phyloP scores from a whole-genome alignment of 495 filamentous ascomycete species.

The Aspergillus sclerotiicarbonarius region DNA sequence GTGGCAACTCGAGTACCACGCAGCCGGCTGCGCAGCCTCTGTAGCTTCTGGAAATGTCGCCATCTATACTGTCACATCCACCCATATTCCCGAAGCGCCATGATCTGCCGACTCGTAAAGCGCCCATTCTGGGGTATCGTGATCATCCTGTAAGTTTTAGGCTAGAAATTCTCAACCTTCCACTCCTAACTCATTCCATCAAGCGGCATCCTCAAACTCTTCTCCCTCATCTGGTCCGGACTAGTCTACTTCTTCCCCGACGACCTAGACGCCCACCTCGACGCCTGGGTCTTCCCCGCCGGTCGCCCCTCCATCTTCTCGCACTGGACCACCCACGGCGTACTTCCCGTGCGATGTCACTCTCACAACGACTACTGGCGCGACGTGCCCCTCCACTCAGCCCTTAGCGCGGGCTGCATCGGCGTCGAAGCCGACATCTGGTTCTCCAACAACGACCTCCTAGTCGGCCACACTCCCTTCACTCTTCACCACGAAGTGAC shows the following conservation, averaged over 20 bases:
- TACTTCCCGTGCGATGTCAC: constrained; percentile 60
- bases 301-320: constrained; percentile 42
- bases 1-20: neutral
- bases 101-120: neutral
- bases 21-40: neutral
- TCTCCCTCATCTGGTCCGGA: constrained; percentile 47
- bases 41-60: neutral
- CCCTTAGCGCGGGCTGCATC: constrained; percentile 60
- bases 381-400: constrained; percentile 62
- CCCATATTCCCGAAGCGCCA: neutral
- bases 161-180: neutral
- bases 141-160: neutral
- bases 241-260: constrained; percentile 53
- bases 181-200: neutral
- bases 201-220: constrained; percentile 42
- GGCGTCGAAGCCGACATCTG: constrained; percentile 44
- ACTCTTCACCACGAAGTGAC: constrained; percentile 26
- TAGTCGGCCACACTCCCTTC: constrained; percentile 57
- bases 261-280: constrained; percentile 45
- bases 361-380: constrained; percentile 91
- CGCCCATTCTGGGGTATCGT: neutral
- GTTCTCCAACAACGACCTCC: constrained; percentile 24
- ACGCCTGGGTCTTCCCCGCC: constrained; percentile 49
- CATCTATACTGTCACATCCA: neutral
- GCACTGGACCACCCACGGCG: constrained; percentile 70